phyloP scores from a whole-genome alignment of 768 basidiomycete species.

The Pleurotus tuber-regium region DNA sequence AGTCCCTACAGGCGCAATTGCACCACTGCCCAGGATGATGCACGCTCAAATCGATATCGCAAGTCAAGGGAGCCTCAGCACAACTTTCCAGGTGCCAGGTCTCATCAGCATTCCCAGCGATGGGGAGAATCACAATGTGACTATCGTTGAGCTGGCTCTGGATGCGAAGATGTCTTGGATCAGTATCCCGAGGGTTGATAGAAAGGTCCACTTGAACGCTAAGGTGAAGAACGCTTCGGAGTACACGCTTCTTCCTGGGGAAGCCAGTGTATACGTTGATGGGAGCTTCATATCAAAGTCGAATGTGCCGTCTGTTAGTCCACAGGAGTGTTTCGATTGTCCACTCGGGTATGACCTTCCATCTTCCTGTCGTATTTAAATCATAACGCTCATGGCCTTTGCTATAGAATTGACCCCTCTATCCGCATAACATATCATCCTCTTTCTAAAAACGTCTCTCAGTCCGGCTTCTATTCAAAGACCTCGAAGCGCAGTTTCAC shows the following conservation, averaged over 20 bases:
- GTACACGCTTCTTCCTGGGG: slow-evolving; percentile 47
- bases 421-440: slow-evolving; percentile 40
- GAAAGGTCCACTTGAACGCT: slow-evolving; percentile 41
- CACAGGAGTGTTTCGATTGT: slow-evolving; percentile 43
- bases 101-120: slow-evolving; percentile 40
- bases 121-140: slow-evolving; percentile 37
- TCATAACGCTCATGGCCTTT: background rate
- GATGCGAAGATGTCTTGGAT: slow-evolving; percentile 43
- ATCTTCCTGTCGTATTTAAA: background rate
- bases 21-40: background rate
- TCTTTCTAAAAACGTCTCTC: slow-evolving; percentile 28
- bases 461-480: slow-evolving; percentile 33
- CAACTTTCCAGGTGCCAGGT: slow-evolving; percentile 41
- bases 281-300: slow-evolving; percentile 54
- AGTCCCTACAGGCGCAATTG: background rate
- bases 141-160: slow-evolving; percentile 33
- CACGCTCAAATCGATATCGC: slow-evolving; percentile 20
- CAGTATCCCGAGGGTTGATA: slow-evolving; percentile 35
- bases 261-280: slow-evolving; percentile 52
- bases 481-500: slow-evolving; percentile 27
- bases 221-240: slow-evolving; percentile 53
- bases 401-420: slow-evolving; percentile 35
- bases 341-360: slow-evolving; percentile 37
- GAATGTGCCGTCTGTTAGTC: slow-evolving; percentile 36
- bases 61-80: slow-evolving; percentile 35